Base-by-base conservation (phyloP, 345 rosid genomes). In the Eucalyptus melliodora region DNA sequence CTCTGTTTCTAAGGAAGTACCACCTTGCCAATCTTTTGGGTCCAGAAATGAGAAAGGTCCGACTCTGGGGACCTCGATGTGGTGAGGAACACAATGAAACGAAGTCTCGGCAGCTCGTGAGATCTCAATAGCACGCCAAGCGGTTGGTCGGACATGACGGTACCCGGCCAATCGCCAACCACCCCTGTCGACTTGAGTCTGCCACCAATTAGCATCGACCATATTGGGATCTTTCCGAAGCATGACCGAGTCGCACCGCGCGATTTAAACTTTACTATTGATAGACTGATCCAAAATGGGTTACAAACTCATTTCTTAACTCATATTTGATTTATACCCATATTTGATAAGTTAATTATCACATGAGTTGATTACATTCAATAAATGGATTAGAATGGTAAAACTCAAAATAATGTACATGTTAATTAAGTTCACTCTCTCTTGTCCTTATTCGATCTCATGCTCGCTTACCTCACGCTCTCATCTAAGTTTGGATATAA, bases 191-290 rank as follows among this genome's bases (percentile, higher is more conserved):
- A 59, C 15, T 26, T 16, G 6, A 26, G 65, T 26, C 4, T 27
- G 0, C 8, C 4, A 13, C 0, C 1, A 4, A 11, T 59, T 27
- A 27, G 65, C n/a, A 59, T 7, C n/a, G 14, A 59, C 7, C 12
- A 26, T 59, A 11, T 59, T 12, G 2, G 65, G n/a, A 59, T 59
- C 15, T 24, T 59, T 59, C 0, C 4, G 8, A 59, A 59, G 3
- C 4, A 24, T 24, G 15, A 24, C 1, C 1, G 6, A 51, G 21
- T 16, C 0, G 7, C 1, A 56, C 2, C 2, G 2, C 26, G 0
- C 5, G 11, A 19, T 23, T 1, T 55, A 23, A 23, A 55, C 26
- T 55, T 0, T 55, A 4, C 0, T 3, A 55, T 55, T 23, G 60
- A 9, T 55, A 55, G 59, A 8, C 0, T 2, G 4, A 21, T 55